Percentiles rank a stretch among this genome's conserved stretches.
Evolutionary conservation across 2,329 filamentous ascomycete species (phyloP).

Genomic region (Orbilia quercus): DNA sequence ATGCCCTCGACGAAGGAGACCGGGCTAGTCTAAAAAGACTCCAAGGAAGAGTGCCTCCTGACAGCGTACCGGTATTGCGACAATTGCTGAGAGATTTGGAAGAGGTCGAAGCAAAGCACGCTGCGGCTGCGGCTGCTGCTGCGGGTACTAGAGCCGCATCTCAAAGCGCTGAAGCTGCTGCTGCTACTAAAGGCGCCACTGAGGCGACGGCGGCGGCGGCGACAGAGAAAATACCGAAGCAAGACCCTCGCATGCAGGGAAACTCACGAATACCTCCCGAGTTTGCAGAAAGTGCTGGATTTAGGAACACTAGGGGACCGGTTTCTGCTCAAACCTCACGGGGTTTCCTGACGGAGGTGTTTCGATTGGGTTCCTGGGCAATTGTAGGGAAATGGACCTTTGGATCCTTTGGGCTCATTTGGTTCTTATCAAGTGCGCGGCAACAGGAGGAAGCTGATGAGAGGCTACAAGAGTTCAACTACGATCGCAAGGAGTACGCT

Average conservation of each 20-base stretch:
- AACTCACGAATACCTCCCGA: not conserved
- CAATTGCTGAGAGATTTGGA: constrained; percentile 1
- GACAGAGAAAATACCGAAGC: not conserved
- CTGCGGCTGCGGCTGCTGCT: not conserved
- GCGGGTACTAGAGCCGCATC: too few relatives aligned
- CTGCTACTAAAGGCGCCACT: not conserved
- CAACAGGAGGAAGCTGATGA: constrained; percentile 29
- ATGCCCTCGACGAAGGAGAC: not conserved
- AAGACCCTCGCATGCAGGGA: not conserved
- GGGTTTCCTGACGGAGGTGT: not conserved
- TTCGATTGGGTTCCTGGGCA: constrained; percentile 24
- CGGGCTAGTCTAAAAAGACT: not conserved
- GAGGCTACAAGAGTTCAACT: constrained; percentile 42
- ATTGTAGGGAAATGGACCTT: constrained; percentile 32
- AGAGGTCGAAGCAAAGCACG: not conserved
- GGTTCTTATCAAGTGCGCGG: constrained; percentile 6
- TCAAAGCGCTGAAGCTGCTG: not conserved
- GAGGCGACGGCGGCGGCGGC: not conserved
- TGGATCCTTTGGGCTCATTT: constrained; percentile 7
- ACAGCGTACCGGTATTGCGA: not conserved
- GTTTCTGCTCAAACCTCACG: not conserved
- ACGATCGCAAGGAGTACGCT: constrained; percentile 36
- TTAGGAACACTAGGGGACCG: not conserved
- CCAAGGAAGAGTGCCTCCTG: too few relatives aligned
- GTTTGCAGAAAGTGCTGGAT: not conserved